These are phyloP conservation scores for Ceratobasidium sp. DNA, from an alignment of 1,284 basidiomycete genomes.

Conservation along the genomic window DNA sequence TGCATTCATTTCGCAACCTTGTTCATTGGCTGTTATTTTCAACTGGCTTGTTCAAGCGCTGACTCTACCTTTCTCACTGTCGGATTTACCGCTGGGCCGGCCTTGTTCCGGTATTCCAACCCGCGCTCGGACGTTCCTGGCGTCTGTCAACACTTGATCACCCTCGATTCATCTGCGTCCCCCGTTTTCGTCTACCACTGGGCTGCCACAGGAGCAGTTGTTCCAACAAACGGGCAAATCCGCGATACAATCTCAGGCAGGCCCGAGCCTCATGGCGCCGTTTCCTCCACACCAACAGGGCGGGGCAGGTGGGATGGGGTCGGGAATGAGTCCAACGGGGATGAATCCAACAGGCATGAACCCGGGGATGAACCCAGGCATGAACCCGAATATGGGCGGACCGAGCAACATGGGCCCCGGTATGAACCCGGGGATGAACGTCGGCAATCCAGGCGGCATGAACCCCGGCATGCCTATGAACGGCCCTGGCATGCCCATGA, in stretches of 20 bases:
- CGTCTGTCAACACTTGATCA: slow-evolving; percentile 6
- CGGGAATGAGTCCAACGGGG: not conserved
- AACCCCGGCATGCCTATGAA: too few relatives aligned
- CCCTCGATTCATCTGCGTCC: not conserved
- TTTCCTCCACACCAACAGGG: slow-evolving; percentile 4
- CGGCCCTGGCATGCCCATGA: too few relatives aligned
- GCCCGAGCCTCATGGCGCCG: slow-evolving; percentile 26
- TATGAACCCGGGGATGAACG: slow-evolving; percentile 5
- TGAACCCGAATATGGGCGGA: not conserved
- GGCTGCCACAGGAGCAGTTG: slow-evolving; percentile 7
- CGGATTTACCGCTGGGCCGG: not conserved
- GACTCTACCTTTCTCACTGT: not conserved
- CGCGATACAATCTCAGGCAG: slow-evolving; percentile 30
- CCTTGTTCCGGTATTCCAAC: not conserved
- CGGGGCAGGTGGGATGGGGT: not conserved
- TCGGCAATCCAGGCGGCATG: too few relatives aligned
- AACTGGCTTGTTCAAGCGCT: not conserved
- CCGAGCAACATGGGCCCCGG: not conserved
- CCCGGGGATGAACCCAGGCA: not conserved
- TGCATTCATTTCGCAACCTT: not conserved
- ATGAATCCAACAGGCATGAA: too few relatives aligned
- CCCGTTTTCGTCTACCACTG: slow-evolving; percentile 1
- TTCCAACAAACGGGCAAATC: slow-evolving; percentile 23
- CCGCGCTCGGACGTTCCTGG: slow-evolving; percentile 1
- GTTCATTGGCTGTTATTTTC: not conserved